phyloP scores from a whole-genome alignment of 2,329 filamentous ascomycete species.

The Sclerotinia spermophila region DNA sequence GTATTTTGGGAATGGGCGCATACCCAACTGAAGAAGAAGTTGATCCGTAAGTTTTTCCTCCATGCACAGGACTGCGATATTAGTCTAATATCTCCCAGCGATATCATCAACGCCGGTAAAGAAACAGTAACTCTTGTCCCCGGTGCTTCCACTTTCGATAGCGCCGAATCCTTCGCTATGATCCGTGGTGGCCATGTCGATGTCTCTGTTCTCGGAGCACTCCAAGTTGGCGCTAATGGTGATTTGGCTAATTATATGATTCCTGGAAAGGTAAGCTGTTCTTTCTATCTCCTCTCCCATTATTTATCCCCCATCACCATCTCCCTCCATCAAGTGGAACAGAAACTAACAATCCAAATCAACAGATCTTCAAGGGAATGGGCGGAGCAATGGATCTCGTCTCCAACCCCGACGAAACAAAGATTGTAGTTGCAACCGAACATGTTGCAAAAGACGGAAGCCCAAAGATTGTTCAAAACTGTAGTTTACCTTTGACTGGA shows the following conservation, averaged over 20 bases:
- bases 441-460: conserved; percentile 65
- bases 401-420: conserved; percentile 65
- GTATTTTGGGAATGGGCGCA: conserved; percentile 76
- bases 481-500: conserved; percentile 61
- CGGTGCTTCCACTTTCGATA: conserved; percentile 74
- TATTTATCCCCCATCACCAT: not conserved
- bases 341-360: not conserved
- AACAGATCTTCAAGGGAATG: conserved; percentile 68
- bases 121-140: conserved; percentile 78
- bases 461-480: conserved; percentile 63
- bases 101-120: conserved; percentile 82
- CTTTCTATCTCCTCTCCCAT: no score
- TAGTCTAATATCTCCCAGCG: conserved; percentile 34
- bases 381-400: conserved; percentile 73
- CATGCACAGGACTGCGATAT: no score
- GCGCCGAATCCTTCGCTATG: conserved; percentile 79
- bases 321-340: no score
- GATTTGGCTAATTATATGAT: conserved; percentile 89
- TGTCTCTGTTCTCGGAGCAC: conserved; percentile 68
- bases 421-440: conserved; percentile 67
- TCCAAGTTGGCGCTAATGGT: conserved; percentile 70
- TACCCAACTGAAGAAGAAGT: conserved; percentile 70
- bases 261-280: conserved; percentile 65
- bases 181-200: conserved; percentile 80
- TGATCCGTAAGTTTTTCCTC: conserved; percentile 47